Conservation (phyloP, 768 basidiomycete genomes). For the Dendrothele bispora region DNA sequence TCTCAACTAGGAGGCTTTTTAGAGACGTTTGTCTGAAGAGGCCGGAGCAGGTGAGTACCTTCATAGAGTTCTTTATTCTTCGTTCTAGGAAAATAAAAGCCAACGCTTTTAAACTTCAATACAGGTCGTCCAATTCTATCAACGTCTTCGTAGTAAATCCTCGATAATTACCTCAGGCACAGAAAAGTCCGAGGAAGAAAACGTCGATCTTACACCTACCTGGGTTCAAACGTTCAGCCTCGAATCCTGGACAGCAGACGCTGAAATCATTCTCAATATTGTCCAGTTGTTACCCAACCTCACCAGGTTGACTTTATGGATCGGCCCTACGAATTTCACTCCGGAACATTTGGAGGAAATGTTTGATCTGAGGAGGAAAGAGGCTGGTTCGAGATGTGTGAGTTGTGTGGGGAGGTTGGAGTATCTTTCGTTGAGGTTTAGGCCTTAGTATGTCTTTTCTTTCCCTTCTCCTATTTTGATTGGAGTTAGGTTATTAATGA, state of each 20-base stretch:
- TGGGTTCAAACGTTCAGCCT: slow-evolving; percentile 53
- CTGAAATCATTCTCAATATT: slow-evolving; percentile 73
- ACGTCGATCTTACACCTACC: slow-evolving; percentile 20
- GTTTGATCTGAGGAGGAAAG: slow-evolving; percentile 23
- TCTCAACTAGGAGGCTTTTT: slow-evolving; percentile 61
- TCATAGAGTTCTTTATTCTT: no score
- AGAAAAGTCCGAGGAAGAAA: neutral
- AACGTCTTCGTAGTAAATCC: slow-evolving; percentile 43
- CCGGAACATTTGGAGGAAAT: slow-evolving; percentile 83
- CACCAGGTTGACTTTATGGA: slow-evolving; percentile 53
- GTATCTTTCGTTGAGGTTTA: slow-evolving; percentile 68
- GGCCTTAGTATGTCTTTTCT: slow-evolving; percentile 67
- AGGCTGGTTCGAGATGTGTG: slow-evolving; percentile 37
- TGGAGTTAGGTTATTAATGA: slow-evolving; percentile 1
- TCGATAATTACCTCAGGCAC: slow-evolving; percentile 19
- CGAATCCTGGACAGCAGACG: slow-evolving; percentile 70
- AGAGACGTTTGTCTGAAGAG: slow-evolving; percentile 50
- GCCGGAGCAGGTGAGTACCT: slow-evolving; percentile 50
- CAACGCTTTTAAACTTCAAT: no score
- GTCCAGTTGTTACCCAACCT: slow-evolving; percentile 55
- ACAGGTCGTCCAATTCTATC: slow-evolving; percentile 57
- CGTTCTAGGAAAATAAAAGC: no score
- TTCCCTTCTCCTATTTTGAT: neutral
- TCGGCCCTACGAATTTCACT: slow-evolving; percentile 74
- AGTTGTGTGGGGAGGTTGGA: slow-evolving; percentile 37